phyloP scores from a whole-genome alignment of 2,329 filamentous ascomycete species.

The Colletotrichum lupini region DNA sequence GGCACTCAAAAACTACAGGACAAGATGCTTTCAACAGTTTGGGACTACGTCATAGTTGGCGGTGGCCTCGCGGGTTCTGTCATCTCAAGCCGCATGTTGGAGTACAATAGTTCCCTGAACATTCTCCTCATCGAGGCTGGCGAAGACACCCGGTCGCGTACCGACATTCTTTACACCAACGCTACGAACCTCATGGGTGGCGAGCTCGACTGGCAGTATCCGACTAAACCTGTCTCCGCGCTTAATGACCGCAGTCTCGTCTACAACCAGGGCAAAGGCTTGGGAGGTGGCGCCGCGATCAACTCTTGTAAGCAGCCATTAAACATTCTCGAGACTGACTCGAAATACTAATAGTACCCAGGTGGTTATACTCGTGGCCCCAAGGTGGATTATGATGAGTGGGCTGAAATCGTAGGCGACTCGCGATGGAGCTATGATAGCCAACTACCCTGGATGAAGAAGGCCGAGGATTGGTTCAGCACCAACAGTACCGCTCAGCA shows the following conservation, averaged over 20 bases:
- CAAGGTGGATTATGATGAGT: conserved; percentile 35
- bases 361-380: conserved; percentile 57
- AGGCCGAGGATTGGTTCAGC: conserved; percentile 38
- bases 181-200: conserved; percentile 22
- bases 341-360: neutral
- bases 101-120: conserved; percentile 39
- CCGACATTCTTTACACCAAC: conserved; percentile 23
- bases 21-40: neutral
- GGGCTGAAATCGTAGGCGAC: conserved; percentile 19
- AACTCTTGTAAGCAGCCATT: conserved; percentile 12
- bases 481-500: conserved; percentile 47
- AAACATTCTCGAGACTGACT: no score
- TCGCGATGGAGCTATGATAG: conserved; percentile 56
- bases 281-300: conserved; percentile 25
- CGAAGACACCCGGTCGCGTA: conserved; percentile 37
- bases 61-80: conserved; percentile 50
- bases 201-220: conserved; percentile 50
- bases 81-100: conserved; percentile 46
- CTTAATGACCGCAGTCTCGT: neutral
- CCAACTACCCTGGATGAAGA: conserved; percentile 35
- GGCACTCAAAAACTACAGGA: no score
- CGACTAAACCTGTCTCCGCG: neutral
- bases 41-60: conserved; percentile 51
- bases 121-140: conserved; percentile 52
- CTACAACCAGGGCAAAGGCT: conserved; percentile 22